Conservation (phyloP, 2,329 filamentous ascomycete species). For the Aotearoamyces nothofagi region DNA sequence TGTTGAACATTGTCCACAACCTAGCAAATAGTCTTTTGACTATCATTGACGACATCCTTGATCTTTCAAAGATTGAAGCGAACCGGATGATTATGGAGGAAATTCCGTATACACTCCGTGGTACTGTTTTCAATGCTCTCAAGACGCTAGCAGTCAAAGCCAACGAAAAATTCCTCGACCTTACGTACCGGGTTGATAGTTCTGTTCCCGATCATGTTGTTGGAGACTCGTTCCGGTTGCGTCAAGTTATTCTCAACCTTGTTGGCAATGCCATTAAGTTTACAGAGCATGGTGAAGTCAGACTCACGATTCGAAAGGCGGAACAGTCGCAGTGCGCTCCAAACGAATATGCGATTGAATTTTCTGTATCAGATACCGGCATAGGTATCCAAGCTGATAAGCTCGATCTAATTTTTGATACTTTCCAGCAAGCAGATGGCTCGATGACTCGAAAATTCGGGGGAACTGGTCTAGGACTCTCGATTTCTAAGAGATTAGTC, state of each 20-base stretch:
- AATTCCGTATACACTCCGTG: conserved; percentile 87
- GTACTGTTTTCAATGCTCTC: conserved; percentile 91
- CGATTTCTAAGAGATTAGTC: conserved; percentile 88
- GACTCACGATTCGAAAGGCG: conserved; percentile 71
- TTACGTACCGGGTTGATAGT: conserved; percentile 87
- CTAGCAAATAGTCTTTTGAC: conserved; percentile 90
- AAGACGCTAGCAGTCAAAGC: conserved; percentile 96
- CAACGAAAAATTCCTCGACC: conserved; percentile 85
- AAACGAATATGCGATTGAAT: conserved; percentile 86
- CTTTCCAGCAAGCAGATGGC: conserved; percentile 95
- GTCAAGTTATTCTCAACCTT: conserved; percentile 93
- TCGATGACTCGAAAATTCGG: conserved; percentile 94
- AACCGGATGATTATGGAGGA: conserved; percentile 97
- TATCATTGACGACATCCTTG: conserved; percentile 78
- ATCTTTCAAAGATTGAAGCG: conserved; percentile 75
- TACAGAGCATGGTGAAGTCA: conserved; percentile 91
- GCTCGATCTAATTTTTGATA: conserved; percentile 94
- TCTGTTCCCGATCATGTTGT: conserved; percentile 90
- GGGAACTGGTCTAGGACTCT: conserved; percentile 83
- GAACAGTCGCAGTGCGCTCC: conserved; percentile 47
- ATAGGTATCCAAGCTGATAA: conserved; percentile 95
- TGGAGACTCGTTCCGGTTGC: conserved; percentile 88
- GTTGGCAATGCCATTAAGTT: conserved; percentile 99
- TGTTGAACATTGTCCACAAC: conserved; percentile 97
- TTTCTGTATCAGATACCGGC: conserved; percentile 88